Percentiles rank a stretch among this genome's conserved stretches.
Conservation (phyloP, 2,329 filamentous ascomycete species). For the Ceratocystis huliohia region DNA sequence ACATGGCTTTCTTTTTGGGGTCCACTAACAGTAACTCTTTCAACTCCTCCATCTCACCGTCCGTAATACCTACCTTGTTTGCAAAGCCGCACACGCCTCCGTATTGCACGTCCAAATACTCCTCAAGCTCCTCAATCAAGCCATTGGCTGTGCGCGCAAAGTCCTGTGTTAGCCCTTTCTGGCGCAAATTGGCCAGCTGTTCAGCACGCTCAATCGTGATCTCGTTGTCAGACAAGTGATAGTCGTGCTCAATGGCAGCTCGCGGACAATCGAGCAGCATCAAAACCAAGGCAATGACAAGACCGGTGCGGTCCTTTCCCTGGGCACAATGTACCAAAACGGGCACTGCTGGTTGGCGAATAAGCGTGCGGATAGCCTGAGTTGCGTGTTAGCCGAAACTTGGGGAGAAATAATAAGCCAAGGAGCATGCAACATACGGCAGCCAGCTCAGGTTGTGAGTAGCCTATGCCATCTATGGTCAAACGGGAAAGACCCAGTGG, state of each 20-base stretch:
- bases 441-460: constrained; percentile 50
- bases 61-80: constrained; percentile 45
- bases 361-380: background rate
- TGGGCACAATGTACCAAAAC: constrained; percentile 73
- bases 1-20: background rate
- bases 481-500: constrained; percentile 59
- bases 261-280: constrained; percentile 47
- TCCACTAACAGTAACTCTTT: constrained; percentile 30
- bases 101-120: constrained; percentile 48
- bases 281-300: constrained; percentile 56
- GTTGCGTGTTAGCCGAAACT: background rate
- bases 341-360: constrained; percentile 36
- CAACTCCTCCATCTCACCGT: constrained; percentile 32
- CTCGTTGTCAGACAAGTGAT: constrained; percentile 49
- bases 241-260: constrained; percentile 56
- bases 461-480: constrained; percentile 54
- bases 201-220: constrained; percentile 49
- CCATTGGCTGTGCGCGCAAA: constrained; percentile 55
- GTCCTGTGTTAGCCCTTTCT: constrained; percentile 59
- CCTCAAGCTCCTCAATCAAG: constrained; percentile 48
- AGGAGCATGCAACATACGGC: constrained; percentile 26
- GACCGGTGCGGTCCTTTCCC: constrained; percentile 67
- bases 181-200: constrained; percentile 53
- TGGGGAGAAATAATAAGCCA: too few species aligned
- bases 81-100: constrained; percentile 57